A percentile compares a stretch with the other conserved stretches of the same genome.
These are phyloP conservation scores for Backusella australiensis DNA, from an alignment of 192 early-diverging fungal genomes.

Conservation along the genomic window DNA sequence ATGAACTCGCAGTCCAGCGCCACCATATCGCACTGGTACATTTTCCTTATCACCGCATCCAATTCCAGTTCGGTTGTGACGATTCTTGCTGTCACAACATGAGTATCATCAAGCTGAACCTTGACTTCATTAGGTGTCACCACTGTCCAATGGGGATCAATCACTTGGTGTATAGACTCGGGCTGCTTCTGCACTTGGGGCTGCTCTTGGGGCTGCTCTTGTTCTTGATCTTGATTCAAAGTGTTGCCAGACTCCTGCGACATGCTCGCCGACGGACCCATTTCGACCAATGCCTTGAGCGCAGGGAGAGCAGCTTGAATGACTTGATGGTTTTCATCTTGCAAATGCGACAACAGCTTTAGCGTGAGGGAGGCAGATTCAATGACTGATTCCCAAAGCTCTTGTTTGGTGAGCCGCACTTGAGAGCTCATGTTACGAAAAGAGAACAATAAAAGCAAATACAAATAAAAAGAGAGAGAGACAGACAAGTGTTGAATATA, in stretches of 20 bases:
- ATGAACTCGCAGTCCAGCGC: conserved; percentile 37
- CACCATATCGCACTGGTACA: background rate
- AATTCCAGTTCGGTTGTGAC: conserved; percentile 21
- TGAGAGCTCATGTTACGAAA: background rate
- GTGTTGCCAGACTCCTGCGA: background rate
- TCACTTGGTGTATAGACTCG: background rate
- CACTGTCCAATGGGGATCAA: background rate
- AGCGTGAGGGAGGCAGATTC: background rate
- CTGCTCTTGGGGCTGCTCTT: background rate
- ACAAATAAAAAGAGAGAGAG: background rate
- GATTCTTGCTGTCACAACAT: conserved; percentile 2
- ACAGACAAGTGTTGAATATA: background rate
- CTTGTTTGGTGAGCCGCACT: background rate
- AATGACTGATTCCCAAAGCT: background rate
- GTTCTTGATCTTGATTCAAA: background rate
- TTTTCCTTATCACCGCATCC: conserved; percentile 6
- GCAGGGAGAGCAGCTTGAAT: background rate
- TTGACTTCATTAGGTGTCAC: background rate
- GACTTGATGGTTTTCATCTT: background rate
- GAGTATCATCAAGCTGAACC: background rate
- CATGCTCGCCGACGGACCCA: background rate
- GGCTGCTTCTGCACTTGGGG: background rate
- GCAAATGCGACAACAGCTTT: background rate
- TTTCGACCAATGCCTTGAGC: background rate
- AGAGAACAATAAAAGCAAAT: background rate